phyloP scores from a whole-genome alignment of 352 stramenopile species.

The Phytophthora crassamura region DNA sequence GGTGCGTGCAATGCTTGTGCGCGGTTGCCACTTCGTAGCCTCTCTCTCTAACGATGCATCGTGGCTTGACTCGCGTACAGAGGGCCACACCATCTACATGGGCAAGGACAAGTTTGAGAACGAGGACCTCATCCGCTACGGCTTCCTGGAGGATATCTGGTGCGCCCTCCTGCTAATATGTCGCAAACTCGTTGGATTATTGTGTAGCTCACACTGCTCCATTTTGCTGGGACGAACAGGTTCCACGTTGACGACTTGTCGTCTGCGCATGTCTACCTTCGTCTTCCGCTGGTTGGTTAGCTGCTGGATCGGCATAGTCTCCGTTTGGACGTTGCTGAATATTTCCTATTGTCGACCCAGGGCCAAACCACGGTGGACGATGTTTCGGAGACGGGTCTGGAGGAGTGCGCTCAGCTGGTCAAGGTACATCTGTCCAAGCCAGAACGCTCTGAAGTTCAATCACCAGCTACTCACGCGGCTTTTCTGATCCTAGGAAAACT shows the following conservation, averaged over 20 bases:
- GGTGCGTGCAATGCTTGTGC: conserved; percentile 42
- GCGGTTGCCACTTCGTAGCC: too few relatives aligned
- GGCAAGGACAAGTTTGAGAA: conserved; percentile 99
- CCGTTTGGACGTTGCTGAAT: background rate
- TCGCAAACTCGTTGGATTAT: too few relatives aligned
- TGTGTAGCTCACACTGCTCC: background rate
- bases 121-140: conserved; percentile 98
- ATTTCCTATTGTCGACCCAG: conserved; percentile 29
- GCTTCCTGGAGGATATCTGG: conserved; percentile 96
- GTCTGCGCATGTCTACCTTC: conserved; percentile 98
- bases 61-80: conserved; percentile 26
- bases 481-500: conserved; percentile 77
- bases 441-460: background rate
- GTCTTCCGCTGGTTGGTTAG: conserved; percentile 82
- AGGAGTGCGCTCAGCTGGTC: conserved; percentile 92
- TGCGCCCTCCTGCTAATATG: conserved; percentile 19
- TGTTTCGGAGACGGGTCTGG: conserved; percentile 79
- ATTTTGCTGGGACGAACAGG: conserved; percentile 35
- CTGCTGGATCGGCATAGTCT: background rate
- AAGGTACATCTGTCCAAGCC: conserved; percentile 61
- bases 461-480: background rate
- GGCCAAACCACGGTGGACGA: conserved; percentile 79
- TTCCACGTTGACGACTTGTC: conserved; percentile 99
- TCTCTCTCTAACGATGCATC: background rate
- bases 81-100: conserved; percentile 96